A percentile compares a stretch with the other conserved stretches of the same genome.
These are phyloP conservation scores for Nemania sp. DNA, from an alignment of 2,329 filamentous ascomycete genomes.

Conservation along the genomic window DNA sequence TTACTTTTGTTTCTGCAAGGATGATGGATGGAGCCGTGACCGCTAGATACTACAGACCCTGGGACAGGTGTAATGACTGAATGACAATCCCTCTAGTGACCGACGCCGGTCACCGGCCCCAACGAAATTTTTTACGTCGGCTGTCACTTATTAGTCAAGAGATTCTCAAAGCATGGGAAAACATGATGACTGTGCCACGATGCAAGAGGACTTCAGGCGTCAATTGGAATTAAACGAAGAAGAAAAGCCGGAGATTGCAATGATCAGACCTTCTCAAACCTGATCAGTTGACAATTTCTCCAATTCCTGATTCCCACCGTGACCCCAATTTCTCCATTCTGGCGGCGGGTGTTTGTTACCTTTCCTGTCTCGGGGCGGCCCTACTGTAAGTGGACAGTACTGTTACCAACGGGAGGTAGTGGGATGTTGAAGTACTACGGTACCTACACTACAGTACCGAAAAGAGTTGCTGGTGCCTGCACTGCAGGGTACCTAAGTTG, in stretches of 20 bases:
- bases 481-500: no score
- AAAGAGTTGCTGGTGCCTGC: no score
- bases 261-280: slow-evolving; percentile 20
- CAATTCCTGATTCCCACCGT: slow-evolving; percentile 18
- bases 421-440: no score
- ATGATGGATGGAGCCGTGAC: slow-evolving; percentile 7
- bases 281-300: slow-evolving; percentile 28
- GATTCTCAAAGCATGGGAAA: slow-evolving; percentile 1
- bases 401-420: no score
- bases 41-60: no score
- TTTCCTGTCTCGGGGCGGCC: slow-evolving; percentile 18
- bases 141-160: slow-evolving; percentile 27
- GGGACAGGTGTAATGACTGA: slow-evolving; percentile 9
- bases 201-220: slow-evolving; percentile 11
- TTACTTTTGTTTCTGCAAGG: slow-evolving; percentile 9
- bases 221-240: slow-evolving; percentile 27
- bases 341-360: slow-evolving; percentile 23
- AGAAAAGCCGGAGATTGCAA: slow-evolving; percentile 29
- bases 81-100: slow-evolving; percentile 17
- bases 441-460: no score
- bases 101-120: slow-evolving; percentile 25
- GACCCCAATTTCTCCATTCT: slow-evolving; percentile 23
- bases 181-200: slow-evolving; percentile 24
- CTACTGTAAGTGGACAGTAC: no score
- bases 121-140: slow-evolving; percentile 15